phyloP scores from a whole-genome alignment of 352 stramenopile genomes.

The Halophytophthora polymorphica region DNA sequence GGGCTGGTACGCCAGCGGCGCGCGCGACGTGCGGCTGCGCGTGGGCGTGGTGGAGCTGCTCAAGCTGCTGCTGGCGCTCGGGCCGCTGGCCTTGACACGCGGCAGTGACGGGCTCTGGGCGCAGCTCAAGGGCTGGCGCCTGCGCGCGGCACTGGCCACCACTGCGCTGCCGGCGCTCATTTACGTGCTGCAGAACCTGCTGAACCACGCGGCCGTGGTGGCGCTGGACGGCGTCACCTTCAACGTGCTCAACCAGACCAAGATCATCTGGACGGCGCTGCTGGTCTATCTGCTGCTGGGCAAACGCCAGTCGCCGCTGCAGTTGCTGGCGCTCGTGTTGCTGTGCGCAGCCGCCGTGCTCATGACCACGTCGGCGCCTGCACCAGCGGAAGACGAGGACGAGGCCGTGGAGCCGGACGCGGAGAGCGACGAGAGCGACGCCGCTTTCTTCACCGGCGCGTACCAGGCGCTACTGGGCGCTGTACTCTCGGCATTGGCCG shows the following conservation, averaged over 20 bases:
- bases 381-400: conserved; percentile 6
- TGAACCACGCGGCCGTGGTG: conserved; percentile 77
- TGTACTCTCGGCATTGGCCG: conserved; percentile 68
- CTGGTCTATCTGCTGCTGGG: conserved; percentile 79
- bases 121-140: conserved; percentile 68
- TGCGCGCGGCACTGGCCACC: conserved; percentile 53
- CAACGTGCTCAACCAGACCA: conserved; percentile 87
- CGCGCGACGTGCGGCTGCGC: conserved; percentile 58
- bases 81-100: conserved; percentile 53
- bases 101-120: conserved; percentile 25
- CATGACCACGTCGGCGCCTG: conserved; percentile 52
- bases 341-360: conserved; percentile 71
- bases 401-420: not conserved
- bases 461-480: conserved; percentile 71
- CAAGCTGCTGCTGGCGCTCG: conserved; percentile 63
- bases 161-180: conserved; percentile 71
- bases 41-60: conserved; percentile 75
- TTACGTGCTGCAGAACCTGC: conserved; percentile 81
- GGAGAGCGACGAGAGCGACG: conserved; percentile 20
- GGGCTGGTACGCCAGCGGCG: conserved; percentile 62
- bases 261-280: conserved; percentile 86
- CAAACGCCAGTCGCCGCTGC: conserved; percentile 60
- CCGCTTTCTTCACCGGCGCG: conserved; percentile 59
- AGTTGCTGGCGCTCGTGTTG: conserved; percentile 66
- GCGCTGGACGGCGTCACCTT: conserved; percentile 78